Evolutionary conservation across 371 early-diverging fungal species (phyloP), one percentile per base, ranked within the genome.

Genomic region (Mucor velutinosus): DNA sequence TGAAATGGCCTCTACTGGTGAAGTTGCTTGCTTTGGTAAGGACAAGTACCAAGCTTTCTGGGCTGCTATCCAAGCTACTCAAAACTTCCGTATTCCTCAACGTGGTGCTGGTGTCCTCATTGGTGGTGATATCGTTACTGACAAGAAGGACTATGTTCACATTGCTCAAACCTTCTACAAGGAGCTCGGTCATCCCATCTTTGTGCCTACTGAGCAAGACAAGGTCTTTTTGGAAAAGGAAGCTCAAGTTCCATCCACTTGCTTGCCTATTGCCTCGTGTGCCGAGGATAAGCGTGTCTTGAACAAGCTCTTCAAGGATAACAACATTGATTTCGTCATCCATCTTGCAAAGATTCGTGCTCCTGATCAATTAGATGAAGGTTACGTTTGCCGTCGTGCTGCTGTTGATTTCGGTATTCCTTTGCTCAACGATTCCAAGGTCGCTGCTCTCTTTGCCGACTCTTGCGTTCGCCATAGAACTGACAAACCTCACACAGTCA

Each of bases 1-100:
- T 47, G 98, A 97, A 76, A 97, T 97, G 97, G 93, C 96, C n/a
- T 95, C 95, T 10, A 97, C 98, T 1, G 98, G 98, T 66, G 98
- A 97, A 84, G 96, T 97, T 27, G 98, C 98, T 0, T 95, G 96
- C 83, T 97, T 97, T 67, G 98, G 98, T 32, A 81, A 86, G 23
- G 91, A 94, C 70, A 90, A 94, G 65, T 86, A 91, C 58, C 94
- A 95, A 69, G 96, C 97, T 17, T 95, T 91, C 82, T 81, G 94
- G 66, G 78, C 89, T 8, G 86, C 94, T 8, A 83, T 96, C 19
- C 86, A 89, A 61, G 86, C 95, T 39, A 94, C 93, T 70, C 94
- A 93, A 77, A 94, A 92, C 72, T 94, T 93, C 84, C 87, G 93
- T 68, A 77, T 93, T 65, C 90, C 90, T 3, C 61, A 76, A 7